These are phyloP conservation scores for Suillus clintonianus DNA, from an alignment of 768 basidiomycete genomes.

Conservation along the genomic window DNA sequence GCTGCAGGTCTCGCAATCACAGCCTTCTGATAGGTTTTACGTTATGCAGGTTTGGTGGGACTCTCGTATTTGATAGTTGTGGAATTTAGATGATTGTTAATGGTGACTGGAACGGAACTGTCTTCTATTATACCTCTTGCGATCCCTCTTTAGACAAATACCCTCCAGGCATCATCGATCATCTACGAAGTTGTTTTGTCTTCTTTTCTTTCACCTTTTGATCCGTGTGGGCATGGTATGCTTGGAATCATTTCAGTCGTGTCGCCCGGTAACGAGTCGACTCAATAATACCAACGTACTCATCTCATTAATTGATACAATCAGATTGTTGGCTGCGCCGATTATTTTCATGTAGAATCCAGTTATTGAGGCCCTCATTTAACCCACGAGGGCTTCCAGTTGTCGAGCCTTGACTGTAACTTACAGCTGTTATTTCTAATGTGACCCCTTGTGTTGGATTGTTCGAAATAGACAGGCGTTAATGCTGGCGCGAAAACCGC, in stretches of 20 bases:
- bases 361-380: too few relatives aligned
- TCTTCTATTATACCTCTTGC: not conserved
- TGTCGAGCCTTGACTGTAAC: not conserved
- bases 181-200: not conserved
- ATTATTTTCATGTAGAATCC: not conserved
- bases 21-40: constrained; percentile 24
- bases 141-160: not conserved
- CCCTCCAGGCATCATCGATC: not conserved
- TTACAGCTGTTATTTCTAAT: not conserved
- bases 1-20: constrained; percentile 34
- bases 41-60: not conserved
- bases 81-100: not conserved
- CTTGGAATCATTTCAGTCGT: not conserved
- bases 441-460: not conserved
- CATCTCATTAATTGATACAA: not conserved
- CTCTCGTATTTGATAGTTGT: not conserved
- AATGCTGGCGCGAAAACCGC: not conserved
- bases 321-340: not conserved
- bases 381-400: too few relatives aligned
- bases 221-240: not conserved
- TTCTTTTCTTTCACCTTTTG: not conserved
- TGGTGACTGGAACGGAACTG: not conserved
- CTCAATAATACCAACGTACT: not conserved
- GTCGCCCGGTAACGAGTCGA: not conserved
- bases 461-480: too few relatives aligned